Percentiles rank a stretch among this genome's conserved stretches.
Conservation (phyloP, 495 filamentous ascomycete genomes). For the Neurospora tetraspora region DNA sequence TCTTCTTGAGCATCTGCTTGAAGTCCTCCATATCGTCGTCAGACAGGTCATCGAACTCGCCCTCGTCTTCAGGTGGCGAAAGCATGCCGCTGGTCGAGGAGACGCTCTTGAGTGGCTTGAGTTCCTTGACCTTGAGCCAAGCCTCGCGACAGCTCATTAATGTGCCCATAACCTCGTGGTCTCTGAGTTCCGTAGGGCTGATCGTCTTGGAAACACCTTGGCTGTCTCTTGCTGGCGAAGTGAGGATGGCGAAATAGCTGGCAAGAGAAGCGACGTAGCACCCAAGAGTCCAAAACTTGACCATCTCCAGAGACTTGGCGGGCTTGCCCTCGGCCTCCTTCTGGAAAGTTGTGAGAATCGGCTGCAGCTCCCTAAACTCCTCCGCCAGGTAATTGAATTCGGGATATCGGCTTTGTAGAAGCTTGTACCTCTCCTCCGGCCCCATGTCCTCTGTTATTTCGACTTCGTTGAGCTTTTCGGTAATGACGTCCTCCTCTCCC, state of each 20-base stretch:
- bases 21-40: constrained; percentile 20
- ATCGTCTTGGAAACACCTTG: constrained; percentile 44
- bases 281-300: constrained; percentile 65
- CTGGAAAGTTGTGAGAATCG: constrained; percentile 46
- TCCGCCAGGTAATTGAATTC: constrained; percentile 81
- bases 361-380: constrained; percentile 66
- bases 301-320: constrained; percentile 44
- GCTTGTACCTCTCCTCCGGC: constrained; percentile 60
- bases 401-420: constrained; percentile 73
- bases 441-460: constrained; percentile 73
- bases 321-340: constrained; percentile 44
- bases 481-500: constrained; percentile 50
- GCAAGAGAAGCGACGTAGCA: constrained; percentile 77
- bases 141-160: constrained; percentile 69
- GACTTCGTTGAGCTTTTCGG: constrained; percentile 71
- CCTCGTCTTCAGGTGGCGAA: constrained; percentile 27
- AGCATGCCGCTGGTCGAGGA: constrained; percentile 14
- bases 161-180: constrained; percentile 81
- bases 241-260: constrained; percentile 89
- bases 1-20: constrained; percentile 13
- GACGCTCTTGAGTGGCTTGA: constrained; percentile 26
- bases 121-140: constrained; percentile 65
- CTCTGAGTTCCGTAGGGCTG: constrained; percentile 59
- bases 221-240: constrained; percentile 54
- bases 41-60: background rate